Evolutionary conservation across 2,329 filamentous ascomycete species (phyloP).

Genomic region (Aureobasidium zeae): DNA sequence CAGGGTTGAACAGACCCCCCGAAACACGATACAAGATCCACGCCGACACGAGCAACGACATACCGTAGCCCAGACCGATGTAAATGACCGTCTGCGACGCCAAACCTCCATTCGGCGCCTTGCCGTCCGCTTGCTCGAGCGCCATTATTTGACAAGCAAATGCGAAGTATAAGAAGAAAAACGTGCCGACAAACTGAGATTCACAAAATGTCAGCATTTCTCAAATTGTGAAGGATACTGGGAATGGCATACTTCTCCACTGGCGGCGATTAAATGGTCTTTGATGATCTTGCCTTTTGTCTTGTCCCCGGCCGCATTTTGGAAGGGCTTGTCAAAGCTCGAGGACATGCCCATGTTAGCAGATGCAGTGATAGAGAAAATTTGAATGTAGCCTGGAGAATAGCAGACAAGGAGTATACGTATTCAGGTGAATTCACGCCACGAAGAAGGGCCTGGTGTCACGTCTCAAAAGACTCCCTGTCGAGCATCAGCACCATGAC

Average conservation of each 20-base stretch:
- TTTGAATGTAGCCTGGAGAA: too few species aligned
- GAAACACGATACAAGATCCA: constrained; percentile 26
- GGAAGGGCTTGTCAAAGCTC: constrained; percentile 11
- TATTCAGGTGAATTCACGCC: too few species aligned
- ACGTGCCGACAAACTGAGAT: constrained; percentile 30
- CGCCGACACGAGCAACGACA: constrained; percentile 25
- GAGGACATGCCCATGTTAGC: background rate
- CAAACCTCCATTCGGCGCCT: constrained; percentile 18
- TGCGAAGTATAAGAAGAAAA: constrained; percentile 29
- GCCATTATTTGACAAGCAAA: constrained; percentile 24
- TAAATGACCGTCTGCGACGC: constrained; percentile 23
- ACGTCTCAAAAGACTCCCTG: too few species aligned
- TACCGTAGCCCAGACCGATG: constrained; percentile 26
- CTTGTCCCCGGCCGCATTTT: constrained; percentile 4
- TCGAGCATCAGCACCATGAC: too few species aligned
- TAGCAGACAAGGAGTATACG: background rate
- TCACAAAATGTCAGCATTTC: too few species aligned
- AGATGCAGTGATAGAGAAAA: too few species aligned
- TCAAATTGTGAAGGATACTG: too few species aligned
- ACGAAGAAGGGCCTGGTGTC: too few species aligned
- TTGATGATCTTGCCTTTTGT: background rate
- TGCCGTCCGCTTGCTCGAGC: constrained; percentile 20
- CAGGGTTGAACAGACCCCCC: constrained; percentile 24
- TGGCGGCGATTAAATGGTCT: constrained; percentile 18
- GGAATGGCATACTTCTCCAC: too few species aligned